phyloP scores from a whole-genome alignment of 164 flowering plant genomes.

The Cinnamomum chago region DNA sequence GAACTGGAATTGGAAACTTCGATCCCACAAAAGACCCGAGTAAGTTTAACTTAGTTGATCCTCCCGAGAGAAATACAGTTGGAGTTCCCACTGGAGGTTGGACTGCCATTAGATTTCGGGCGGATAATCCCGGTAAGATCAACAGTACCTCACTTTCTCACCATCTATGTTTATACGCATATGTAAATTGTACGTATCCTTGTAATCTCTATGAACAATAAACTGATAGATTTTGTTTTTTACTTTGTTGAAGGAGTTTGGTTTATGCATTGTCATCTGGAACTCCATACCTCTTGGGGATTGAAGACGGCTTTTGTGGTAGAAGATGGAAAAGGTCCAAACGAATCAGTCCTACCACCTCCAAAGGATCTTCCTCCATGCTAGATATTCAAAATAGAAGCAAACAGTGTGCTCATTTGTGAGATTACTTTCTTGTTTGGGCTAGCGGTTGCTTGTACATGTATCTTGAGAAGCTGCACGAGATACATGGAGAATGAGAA shows the following conservation, averaged over 20 bases:
- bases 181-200: not conserved
- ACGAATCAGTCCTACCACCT: slow-evolving; percentile 48
- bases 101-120: slow-evolving; percentile 64
- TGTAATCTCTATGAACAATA: not conserved
- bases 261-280: slow-evolving; percentile 77
- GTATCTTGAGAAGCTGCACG: no score
- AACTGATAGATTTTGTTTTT: not conserved
- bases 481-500: no score
- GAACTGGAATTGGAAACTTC: slow-evolving; percentile 47
- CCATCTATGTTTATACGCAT: not conserved
- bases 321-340: slow-evolving; percentile 45
- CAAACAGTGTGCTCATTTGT: not conserved
- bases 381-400: slow-evolving; percentile 10
- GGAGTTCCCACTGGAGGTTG: slow-evolving; percentile 78
- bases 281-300: slow-evolving; percentile 68
- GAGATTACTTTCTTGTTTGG: not conserved
- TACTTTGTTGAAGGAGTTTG: slow-evolving; percentile 44
- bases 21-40: slow-evolving; percentile 42
- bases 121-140: slow-evolving; percentile 64
- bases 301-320: slow-evolving; percentile 60
- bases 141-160: not conserved
- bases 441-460: not conserved
- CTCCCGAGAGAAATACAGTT: slow-evolving; percentile 65
- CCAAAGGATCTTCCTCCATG: slow-evolving; percentile 70
- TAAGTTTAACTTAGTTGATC: slow-evolving; percentile 63